Base-by-base conservation (phyloP, 345 rosid genomes). In the Rhodamnia rubescens region DNA sequence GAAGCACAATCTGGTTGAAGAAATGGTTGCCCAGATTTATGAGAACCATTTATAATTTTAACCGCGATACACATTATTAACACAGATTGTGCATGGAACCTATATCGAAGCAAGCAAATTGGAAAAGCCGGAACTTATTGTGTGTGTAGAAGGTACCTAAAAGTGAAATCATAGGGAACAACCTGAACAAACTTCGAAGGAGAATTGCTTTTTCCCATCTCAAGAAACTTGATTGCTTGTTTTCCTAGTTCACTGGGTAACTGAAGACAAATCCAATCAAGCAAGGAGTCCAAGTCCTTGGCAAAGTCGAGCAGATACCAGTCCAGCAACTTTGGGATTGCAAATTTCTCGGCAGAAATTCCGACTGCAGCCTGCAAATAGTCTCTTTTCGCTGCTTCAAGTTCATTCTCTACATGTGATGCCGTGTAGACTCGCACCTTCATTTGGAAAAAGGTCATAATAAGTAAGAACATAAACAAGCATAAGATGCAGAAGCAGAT, bases 251-350 rank as follows among this genome's bases (percentile, higher is more conserved):
- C 95, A 91, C 91, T 93, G 83, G 98, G 99, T 86, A 94, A 84
- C 87, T 96, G 98, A 82, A 94, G 98, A 91, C 93, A 94, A 82
- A 94, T 90, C 99, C 98, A 95, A 85, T 96, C 96, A 13, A 96
- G 94, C 86, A 96, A 87, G 44, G 96, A 96, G 87, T 92, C 95
- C 78, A 88, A 84, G 90, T 96, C 95, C 88, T 96, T 96, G 44
- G 99, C 96, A 88, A 94, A 95, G 90, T 96, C 98, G 12, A 92
- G 94, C 82, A 92, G 88, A 87, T 95, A 95, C 98, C 99, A 92
- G 87, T 93, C 95, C 88, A 96, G 89, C 87, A 95, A 87, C 88
- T 94, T 95, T 6, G 96, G 96, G 74, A 94, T 94, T 74, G 86
- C 95, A 49, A 94, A 92, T 87, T 94, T 91, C 32, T 74, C 85